Conservation (phyloP, 176 grass and related monocot species). For the Rhynchospora pubera region DNA sequence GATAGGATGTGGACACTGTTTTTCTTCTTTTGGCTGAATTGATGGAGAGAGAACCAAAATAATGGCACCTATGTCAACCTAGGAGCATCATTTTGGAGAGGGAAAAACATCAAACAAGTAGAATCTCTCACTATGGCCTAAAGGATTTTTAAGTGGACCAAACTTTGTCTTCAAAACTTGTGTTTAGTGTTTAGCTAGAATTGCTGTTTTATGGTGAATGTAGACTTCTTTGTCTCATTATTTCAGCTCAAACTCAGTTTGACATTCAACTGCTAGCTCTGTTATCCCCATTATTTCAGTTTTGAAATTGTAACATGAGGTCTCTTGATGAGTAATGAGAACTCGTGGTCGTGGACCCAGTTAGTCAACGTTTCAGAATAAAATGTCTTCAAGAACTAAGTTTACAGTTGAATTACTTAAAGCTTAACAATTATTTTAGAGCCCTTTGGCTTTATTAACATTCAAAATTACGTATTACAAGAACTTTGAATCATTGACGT, state of each 20-base stretch:
- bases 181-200: background rate
- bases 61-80: constrained; percentile 1
- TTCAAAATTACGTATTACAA: too few species aligned
- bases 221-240: background rate
- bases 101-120: background rate
- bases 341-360: background rate
- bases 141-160: background rate
- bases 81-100: constrained; percentile 18
- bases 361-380: background rate
- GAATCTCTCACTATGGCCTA: background rate
- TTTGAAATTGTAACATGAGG: background rate
- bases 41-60: constrained; percentile 10
- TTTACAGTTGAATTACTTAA: background rate
- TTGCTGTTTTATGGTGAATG: background rate
- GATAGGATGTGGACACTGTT: background rate
- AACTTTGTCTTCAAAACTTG: background rate
- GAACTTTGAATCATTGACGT: background rate
- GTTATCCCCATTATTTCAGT: background rate
- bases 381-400: background rate
- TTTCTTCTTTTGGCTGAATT: background rate
- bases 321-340: background rate
- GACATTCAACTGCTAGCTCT: background rate
- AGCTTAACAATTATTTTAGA: background rate
- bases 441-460: too few species aligned
- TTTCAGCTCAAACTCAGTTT: constrained; percentile 6